These are phyloP conservation scores for Lasiosphaeria miniovina DNA, from an alignment of 495 filamentous ascomycete genomes.

Conservation along the genomic window DNA sequence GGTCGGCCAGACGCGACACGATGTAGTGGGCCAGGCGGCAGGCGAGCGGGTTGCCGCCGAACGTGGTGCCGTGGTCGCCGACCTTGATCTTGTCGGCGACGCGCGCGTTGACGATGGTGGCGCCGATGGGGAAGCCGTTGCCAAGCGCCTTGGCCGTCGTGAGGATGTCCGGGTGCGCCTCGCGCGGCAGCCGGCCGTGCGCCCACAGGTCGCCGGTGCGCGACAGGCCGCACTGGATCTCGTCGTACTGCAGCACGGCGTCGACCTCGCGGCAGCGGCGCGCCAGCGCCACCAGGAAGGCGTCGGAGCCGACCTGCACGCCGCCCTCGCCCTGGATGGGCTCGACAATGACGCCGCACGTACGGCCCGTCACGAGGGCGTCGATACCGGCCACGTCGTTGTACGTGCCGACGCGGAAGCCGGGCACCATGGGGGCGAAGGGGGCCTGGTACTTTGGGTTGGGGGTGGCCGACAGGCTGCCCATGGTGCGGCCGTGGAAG, in stretches of 20 bases:
- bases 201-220: slow-evolving; percentile 91
- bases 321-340: slow-evolving; percentile 98
- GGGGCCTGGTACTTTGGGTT: slow-evolving; percentile 97
- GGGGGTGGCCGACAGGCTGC: slow-evolving; percentile 85
- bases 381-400: slow-evolving; percentile 73
- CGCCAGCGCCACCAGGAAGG: slow-evolving; percentile 76
- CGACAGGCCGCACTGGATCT: slow-evolving; percentile 91
- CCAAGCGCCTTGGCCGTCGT: slow-evolving; percentile 94
- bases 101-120: slow-evolving; percentile 74
- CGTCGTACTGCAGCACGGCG: slow-evolving; percentile 88
- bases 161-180: slow-evolving; percentile 89
- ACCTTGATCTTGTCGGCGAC: slow-evolving; percentile 82
- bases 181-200: slow-evolving; percentile 65
- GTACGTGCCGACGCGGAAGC: slow-evolving; percentile 81
- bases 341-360: slow-evolving; percentile 94
- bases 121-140: slow-evolving; percentile 93
- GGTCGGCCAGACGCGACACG: slow-evolving; percentile 65
- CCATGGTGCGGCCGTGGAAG: slow-evolving; percentile 98
- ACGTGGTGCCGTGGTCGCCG: slow-evolving; percentile 96
- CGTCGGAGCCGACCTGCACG: slow-evolving; percentile 74
- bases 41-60: slow-evolving; percentile 90
- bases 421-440: slow-evolving; percentile 92
- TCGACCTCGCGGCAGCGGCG: slow-evolving; percentile 81
- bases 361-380: slow-evolving; percentile 72
- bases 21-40: slow-evolving; percentile 81